These are phyloP conservation scores for Aspergillus bridgeri DNA, from an alignment of 495 filamentous ascomycete genomes.

Conservation along the genomic window DNA sequence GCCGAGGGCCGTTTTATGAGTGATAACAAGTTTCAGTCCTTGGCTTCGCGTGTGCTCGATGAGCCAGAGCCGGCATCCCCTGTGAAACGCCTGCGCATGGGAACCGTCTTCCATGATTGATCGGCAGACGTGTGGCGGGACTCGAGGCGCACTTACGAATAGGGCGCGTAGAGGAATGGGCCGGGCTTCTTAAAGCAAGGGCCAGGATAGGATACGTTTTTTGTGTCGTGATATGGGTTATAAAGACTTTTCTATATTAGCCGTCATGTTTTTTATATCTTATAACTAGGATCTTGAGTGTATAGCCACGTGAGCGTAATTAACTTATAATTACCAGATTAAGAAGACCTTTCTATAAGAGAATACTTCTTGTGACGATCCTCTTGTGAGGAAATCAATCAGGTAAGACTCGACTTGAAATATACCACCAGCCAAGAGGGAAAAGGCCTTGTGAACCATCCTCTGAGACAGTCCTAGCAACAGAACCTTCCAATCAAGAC, in stretches of 20 bases:
- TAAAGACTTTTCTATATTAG: constrained; percentile 9
- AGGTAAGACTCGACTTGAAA: constrained; percentile 5
- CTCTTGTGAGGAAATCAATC: constrained; percentile 17
- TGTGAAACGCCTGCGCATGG: constrained; percentile 5
- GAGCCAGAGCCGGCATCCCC: constrained; percentile 9
- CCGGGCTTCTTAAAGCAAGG: constrained; percentile 9
- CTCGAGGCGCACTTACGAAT: constrained; percentile 7
- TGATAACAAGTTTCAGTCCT: constrained; percentile 16
- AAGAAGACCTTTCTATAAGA: constrained; percentile 4
- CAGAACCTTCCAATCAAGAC: not conserved
- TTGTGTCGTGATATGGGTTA: constrained; percentile 11
- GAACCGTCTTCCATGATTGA: constrained; percentile 9
- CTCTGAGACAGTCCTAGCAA: not conserved
- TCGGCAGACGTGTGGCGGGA: constrained; percentile 6
- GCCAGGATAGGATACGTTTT: constrained; percentile 1
- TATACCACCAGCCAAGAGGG: not conserved
- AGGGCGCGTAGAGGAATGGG: constrained; percentile 4
- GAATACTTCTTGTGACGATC: constrained; percentile 14
- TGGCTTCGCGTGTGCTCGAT: constrained; percentile 7
- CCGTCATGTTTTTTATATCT: constrained; percentile 6
- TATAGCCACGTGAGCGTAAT: not conserved
- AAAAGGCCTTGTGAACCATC: not conserved
- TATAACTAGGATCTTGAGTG: constrained; percentile 1
- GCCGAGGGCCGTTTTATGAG: constrained; percentile 16
- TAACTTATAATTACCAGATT: constrained; percentile 16